A percentile compares a stretch with the other conserved stretches of the same genome.
Evolutionary conservation across 2,329 filamentous ascomycete genomes (phyloP).

Genomic region (Hypoxylon sp.): DNA sequence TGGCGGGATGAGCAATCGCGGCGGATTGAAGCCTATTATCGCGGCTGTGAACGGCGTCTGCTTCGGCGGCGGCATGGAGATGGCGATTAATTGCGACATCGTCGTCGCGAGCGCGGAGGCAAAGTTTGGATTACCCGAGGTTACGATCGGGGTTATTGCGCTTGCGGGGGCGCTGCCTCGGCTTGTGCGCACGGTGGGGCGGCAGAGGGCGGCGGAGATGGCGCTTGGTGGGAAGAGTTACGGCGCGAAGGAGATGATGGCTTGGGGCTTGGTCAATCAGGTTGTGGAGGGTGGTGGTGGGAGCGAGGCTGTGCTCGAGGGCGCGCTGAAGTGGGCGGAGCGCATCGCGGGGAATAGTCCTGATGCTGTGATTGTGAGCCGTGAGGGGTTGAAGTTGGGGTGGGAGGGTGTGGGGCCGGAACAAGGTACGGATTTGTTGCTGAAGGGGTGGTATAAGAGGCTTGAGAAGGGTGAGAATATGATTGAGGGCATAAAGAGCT

Average conservation of each 20-base stretch:
- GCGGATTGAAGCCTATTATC: conserved; percentile 81
- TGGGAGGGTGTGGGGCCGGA: conserved; percentile 79
- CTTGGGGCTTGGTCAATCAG: conserved; percentile 80
- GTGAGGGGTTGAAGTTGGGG: conserved; percentile 78
- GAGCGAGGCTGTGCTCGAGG: conserved; percentile 64
- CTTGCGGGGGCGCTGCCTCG: conserved; percentile 79
- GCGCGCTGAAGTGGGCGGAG: conserved; percentile 73
- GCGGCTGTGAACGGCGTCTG: conserved; percentile 83
- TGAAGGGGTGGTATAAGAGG: conserved; percentile 70
- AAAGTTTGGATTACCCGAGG: conserved; percentile 79
- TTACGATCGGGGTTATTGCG: conserved; percentile 78
- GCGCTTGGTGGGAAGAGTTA: conserved; percentile 75
- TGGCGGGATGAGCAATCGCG: conserved; percentile 75
- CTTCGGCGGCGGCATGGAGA: conserved; percentile 83
- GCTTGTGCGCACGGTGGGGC: conserved; percentile 75
- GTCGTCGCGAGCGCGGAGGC: conserved; percentile 73
- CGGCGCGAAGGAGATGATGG: conserved; percentile 70
- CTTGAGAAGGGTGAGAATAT: conserved; percentile 80
- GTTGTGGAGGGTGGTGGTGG: conserved; percentile 62
- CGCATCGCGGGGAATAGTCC: conserved; percentile 78
- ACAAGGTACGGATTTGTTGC: conserved; percentile 71
- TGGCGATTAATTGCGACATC: conserved; percentile 80
- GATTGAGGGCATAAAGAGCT: conserved; percentile 80
- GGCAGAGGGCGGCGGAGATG: conserved; percentile 79
- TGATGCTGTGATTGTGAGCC: conserved; percentile 81